phyloP scores from a whole-genome alignment of 805 yeast species.

The Candida tammaniensis region DNA sequence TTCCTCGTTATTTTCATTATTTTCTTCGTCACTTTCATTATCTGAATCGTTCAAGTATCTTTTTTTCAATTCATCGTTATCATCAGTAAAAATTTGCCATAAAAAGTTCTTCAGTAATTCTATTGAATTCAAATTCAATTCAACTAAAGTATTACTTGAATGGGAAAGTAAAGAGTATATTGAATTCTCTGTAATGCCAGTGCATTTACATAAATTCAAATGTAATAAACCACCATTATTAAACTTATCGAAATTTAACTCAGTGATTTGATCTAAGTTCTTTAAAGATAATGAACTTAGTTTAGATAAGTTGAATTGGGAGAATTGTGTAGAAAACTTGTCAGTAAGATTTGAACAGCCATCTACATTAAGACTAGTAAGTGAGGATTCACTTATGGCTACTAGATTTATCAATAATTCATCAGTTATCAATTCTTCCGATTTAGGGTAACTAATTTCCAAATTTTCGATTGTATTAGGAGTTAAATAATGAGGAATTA shows the following conservation, averaged over 20 bases:
- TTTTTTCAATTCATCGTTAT: conserved; percentile 14
- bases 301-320: conserved; percentile 49
- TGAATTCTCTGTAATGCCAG: conserved; percentile 60
- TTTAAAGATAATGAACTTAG: conserved; percentile 59
- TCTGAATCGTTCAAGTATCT: conserved; percentile 12
- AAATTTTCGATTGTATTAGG: conserved; percentile 48
- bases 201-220: conserved; percentile 64
- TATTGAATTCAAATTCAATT: conserved; percentile 73
- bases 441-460: conserved; percentile 67
- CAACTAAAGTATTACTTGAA: conserved; percentile 62
- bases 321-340: conserved; percentile 54
- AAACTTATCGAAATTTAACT: conserved; percentile 61
- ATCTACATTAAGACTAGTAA: conserved; percentile 58
- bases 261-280: conserved; percentile 62
- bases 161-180: conserved; percentile 60
- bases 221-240: conserved; percentile 53
- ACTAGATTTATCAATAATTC: conserved; percentile 61
- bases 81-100: conserved; percentile 41
- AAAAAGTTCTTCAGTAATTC: conserved; percentile 53
- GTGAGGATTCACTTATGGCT: conserved; percentile 57
- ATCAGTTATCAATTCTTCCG: conserved; percentile 65
- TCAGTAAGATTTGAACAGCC: conserved; percentile 78
- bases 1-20: conserved; percentile 7
- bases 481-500: conserved; percentile 60
- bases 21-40: conserved; percentile 3